A percentile compares a stretch with the other conserved stretches of the same genome.
These are phyloP conservation scores for Blastobotrys peoriensis DNA, from an alignment of 805 yeast genomes.

Conservation along the genomic window DNA sequence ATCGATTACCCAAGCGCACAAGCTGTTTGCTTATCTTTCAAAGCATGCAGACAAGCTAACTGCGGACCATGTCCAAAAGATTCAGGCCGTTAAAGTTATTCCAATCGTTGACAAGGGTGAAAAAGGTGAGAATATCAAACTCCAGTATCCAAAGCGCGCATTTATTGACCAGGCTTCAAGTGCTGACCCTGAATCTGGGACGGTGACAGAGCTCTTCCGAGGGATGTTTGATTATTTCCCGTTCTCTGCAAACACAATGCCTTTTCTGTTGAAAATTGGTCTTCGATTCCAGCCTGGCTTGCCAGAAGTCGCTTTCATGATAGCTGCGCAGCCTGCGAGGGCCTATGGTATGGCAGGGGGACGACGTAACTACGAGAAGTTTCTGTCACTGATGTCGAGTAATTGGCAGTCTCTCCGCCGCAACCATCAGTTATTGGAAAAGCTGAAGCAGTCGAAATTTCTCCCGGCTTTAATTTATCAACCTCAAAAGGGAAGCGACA, in stretches of 20 bases:
- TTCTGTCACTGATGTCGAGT: constrained; percentile 19
- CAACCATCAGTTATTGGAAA: constrained; percentile 16
- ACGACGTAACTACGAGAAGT: constrained; percentile 19
- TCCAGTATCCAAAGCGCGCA: constrained; percentile 22
- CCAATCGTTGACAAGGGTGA: constrained; percentile 15
- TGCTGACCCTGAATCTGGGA: constrained; percentile 8
- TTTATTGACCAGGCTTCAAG: constrained; percentile 18
- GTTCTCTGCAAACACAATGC: constrained; percentile 21
- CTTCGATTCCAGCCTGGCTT: constrained; percentile 30
- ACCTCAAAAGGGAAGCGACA: constrained; percentile 10
- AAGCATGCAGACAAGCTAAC: constrained; percentile 19
- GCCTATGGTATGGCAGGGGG: constrained; percentile 23
- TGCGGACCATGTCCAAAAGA: constrained; percentile 15
- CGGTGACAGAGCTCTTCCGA: constrained; percentile 14
- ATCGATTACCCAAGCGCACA: constrained; percentile 19
- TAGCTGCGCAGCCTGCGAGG: constrained; percentile 23
- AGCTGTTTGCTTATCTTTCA: constrained; percentile 28
- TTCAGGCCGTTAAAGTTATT: constrained; percentile 22
- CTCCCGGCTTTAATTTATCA: constrained; percentile 25
- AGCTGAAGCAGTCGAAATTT: constrained; percentile 26
- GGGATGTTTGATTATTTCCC: constrained; percentile 26
- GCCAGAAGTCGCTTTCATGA: constrained; percentile 25
- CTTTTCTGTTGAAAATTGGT: constrained; percentile 30
- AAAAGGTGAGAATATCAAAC: constrained; percentile 1
- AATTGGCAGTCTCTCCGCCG: constrained; percentile 19